Base-by-base conservation (phyloP, 129 eudicot genomes). In the Artemisia tridentata region DNA sequence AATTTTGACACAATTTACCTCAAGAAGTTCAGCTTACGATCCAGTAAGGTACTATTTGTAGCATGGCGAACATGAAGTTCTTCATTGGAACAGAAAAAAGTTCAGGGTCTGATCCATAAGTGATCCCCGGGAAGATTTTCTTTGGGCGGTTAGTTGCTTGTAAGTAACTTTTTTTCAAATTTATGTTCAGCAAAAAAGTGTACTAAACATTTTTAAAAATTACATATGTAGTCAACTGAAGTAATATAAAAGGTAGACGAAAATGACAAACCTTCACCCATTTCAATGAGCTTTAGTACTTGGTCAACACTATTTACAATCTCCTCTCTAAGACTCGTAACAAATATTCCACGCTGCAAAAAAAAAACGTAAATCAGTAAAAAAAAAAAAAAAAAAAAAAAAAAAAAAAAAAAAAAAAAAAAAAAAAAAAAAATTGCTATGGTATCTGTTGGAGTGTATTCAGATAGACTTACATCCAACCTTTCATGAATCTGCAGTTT, bases 311-410 rank as follows among this genome's bases (percentile, higher is more conserved):
- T 84, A 72, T 84, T 90, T 71, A 95, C 99, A 41, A 95, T 95
- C 79, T 95, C 99, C 82, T 95, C 99, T 76, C 96, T 76, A 21
- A 95, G 96, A 18, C 99, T 97, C 51, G 95, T 91, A 72, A 95
- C 99, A 95, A 80, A 90, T 71, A 95, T 77, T 68, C 99, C 99
- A 47, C 96, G 97, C 99, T 95, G 63, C 75, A 81, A 72, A 53
- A 60, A 46, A 74, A 48, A 7, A 72, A 71, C 6, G 47, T 38
- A 10, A n/a, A 69, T 80, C 47, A 81, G 75, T 75, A n/a, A n/a
- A n/a, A n/a, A n/a, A n/a, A n/a, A n/a, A n/a, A n/a, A n/a, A n/a
- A n/a, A n/a, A n/a, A n/a, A n/a, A n/a, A n/a, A n/a, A n/a, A n/a
- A n/a, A n/a, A n/a, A n/a, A n/a, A n/a, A n/a, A n/a, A n/a, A n/a